phyloP scores from a whole-genome alignment of 2,329 filamentous ascomycete genomes.

The Trichothecium sympodiale region DNA sequence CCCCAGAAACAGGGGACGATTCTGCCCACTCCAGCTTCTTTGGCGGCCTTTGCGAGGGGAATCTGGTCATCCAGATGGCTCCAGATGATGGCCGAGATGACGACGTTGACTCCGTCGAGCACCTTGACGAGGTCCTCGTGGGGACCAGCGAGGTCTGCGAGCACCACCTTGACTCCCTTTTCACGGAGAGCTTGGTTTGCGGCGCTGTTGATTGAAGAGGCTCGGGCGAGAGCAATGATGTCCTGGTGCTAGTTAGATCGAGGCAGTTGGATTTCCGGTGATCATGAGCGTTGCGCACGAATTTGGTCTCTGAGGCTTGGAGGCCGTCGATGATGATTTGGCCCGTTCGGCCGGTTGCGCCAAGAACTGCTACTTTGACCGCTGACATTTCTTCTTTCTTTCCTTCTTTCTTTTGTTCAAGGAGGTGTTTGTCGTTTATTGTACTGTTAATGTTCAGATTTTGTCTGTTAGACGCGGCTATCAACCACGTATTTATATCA shows the following conservation, averaged over 20 bases:
- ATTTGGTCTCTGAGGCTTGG: conserved; percentile 16
- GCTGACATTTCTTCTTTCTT: too few relatives aligned
- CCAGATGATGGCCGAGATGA: conserved; percentile 30
- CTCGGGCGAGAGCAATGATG: conserved; percentile 33
- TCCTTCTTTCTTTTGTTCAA: too few relatives aligned
- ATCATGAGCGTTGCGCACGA: conserved; percentile 10
- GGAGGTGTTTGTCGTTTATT: too few relatives aligned
- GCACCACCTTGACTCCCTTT: conserved; percentile 29
- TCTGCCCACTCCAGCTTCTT: conserved; percentile 35
- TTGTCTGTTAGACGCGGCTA: too few relatives aligned
- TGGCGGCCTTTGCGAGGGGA: conserved; percentile 33
- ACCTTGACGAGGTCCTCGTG: conserved; percentile 28
- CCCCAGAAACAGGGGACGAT: conserved; percentile 41
- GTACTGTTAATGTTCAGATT: too few relatives aligned
- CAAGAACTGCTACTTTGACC: conserved; percentile 20
- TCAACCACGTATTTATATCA: too few relatives aligned
- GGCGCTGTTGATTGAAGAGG: conserved; percentile 33
- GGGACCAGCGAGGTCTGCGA: conserved; percentile 29
- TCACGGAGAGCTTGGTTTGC: conserved; percentile 25
- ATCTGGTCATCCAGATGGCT: conserved; percentile 27
- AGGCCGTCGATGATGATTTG: conserved; percentile 25
- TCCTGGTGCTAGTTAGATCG: conserved; percentile 21
- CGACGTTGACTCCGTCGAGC: conserved; percentile 29
- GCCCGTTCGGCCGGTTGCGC: conserved; percentile 32
- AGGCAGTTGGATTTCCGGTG: too few relatives aligned